phyloP scores from a whole-genome alignment of 805 yeast species.

The Crinitomyces ghanaensis region DNA sequence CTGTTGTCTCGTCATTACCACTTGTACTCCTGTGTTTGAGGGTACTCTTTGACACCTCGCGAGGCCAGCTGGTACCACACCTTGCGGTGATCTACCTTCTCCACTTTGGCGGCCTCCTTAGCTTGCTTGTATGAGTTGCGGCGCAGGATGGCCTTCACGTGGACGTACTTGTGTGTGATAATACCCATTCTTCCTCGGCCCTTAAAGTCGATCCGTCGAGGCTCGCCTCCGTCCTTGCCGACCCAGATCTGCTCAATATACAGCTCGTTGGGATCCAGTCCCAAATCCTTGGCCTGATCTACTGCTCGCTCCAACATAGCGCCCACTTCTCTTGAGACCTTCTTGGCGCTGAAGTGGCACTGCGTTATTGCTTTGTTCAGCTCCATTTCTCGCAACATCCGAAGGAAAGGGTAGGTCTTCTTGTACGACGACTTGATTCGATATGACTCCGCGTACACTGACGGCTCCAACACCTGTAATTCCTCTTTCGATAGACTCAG shows the following conservation, averaged over 20 bases:
- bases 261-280: constrained; percentile 47
- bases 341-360: constrained; percentile 76
- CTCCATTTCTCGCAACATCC: constrained; percentile 62
- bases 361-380: constrained; percentile 79
- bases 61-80: constrained; percentile 35
- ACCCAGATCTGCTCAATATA: constrained; percentile 80
- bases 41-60: too few species aligned
- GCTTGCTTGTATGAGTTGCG: constrained; percentile 41
- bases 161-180: constrained; percentile 63
- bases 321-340: constrained; percentile 68
- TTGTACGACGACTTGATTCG: constrained; percentile 82
- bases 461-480: constrained; percentile 74
- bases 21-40: too few species aligned
- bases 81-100: constrained; percentile 37
- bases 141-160: constrained; percentile 67
- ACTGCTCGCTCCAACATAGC: constrained; percentile 63
- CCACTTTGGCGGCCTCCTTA: constrained; percentile 33
- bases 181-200: constrained; percentile 88
- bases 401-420: constrained; percentile 68
- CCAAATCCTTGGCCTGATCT: constrained; percentile 51
- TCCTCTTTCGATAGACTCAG: constrained; percentile 52
- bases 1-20: too few species aligned
- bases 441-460: constrained; percentile 68
- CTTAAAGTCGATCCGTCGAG: constrained; percentile 62
- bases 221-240: constrained; percentile 76